Percentiles rank a stretch among this genome's conserved stretches.
These are phyloP conservation scores for Beauveria varroae DNA, from an alignment of 2,329 filamentous ascomycete genomes.

Conservation along the genomic window DNA sequence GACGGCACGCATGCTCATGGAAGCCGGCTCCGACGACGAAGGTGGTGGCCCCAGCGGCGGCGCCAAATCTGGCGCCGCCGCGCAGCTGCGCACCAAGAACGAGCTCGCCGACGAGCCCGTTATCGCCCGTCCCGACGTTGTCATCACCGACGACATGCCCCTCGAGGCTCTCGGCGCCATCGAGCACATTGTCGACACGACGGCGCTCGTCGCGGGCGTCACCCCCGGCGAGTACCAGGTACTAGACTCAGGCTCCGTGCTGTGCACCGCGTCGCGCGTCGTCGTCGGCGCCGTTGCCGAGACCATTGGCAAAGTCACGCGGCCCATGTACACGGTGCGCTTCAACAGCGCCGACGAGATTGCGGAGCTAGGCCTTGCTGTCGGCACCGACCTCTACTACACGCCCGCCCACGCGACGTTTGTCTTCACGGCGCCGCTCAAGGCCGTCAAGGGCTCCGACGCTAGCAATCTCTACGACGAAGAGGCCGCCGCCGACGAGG, in stretches of 20 bases:
- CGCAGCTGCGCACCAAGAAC: conserved; percentile 70
- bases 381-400: conserved; percentile 70
- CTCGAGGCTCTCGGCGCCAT: conserved; percentile 70
- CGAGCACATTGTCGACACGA: conserved; percentile 70
- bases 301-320: conserved; percentile 75
- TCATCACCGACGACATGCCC: conserved; percentile 68
- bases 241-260: conserved; percentile 72
- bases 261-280: conserved; percentile 68
- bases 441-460: conserved; percentile 77
- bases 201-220: conserved; percentile 70
- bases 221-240: conserved; percentile 77
- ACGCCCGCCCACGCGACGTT: conserved; percentile 70
- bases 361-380: conserved; percentile 55
- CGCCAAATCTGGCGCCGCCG: conserved; percentile 29
- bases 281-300: conserved; percentile 80
- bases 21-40: conserved; percentile 73
- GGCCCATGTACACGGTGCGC: conserved; percentile 77
- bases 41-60: conserved; percentile 42
- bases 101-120: conserved; percentile 58
- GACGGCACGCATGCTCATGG: conserved; percentile 78
- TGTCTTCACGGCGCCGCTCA: conserved; percentile 79
- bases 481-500: conserved; percentile 75
- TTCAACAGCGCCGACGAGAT: conserved; percentile 66
- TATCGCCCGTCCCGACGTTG: conserved; percentile 69
- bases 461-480: conserved; percentile 94